These are phyloP conservation scores for Arbutus unedo DNA, from an alignment of 148 eudicot genomes.

Conservation along the genomic window DNA sequence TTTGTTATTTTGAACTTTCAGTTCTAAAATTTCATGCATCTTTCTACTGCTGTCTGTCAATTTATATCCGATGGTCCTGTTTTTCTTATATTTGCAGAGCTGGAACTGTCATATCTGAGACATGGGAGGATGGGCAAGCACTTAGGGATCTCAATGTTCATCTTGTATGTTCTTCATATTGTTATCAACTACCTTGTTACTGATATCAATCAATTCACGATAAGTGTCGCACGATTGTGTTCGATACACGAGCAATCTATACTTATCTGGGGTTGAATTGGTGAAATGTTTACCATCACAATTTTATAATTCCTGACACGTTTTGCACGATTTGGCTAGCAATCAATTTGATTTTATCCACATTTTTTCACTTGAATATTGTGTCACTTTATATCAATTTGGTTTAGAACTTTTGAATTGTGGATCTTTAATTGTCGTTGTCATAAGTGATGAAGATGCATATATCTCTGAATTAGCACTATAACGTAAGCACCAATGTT, in stretches of 20 bases:
- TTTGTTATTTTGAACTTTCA: background rate
- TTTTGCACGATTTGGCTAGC: background rate
- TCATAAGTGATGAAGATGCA: background rate
- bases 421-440: background rate
- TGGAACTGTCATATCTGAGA: slow-evolving; percentile 94
- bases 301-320: background rate
- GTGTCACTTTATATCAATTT: background rate
- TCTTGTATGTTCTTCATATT: slow-evolving; percentile 52
- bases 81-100: slow-evolving; percentile 52
- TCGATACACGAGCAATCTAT: background rate
- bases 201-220: background rate
- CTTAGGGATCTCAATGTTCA: slow-evolving; percentile 82
- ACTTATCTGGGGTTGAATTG: background rate
- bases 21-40: background rate
- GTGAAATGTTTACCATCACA: background rate
- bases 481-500: background rate
- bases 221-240: background rate
- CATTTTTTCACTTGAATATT: background rate
- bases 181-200: background rate
- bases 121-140: slow-evolving; percentile 99
- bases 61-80: slow-evolving; percentile 10
- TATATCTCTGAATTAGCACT: background rate
- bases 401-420: background rate
- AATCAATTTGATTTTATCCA: background rate
- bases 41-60: background rate